Base-by-base conservation (phyloP, 495 filamentous ascomycete species). In the Neurospora sp. region DNA sequence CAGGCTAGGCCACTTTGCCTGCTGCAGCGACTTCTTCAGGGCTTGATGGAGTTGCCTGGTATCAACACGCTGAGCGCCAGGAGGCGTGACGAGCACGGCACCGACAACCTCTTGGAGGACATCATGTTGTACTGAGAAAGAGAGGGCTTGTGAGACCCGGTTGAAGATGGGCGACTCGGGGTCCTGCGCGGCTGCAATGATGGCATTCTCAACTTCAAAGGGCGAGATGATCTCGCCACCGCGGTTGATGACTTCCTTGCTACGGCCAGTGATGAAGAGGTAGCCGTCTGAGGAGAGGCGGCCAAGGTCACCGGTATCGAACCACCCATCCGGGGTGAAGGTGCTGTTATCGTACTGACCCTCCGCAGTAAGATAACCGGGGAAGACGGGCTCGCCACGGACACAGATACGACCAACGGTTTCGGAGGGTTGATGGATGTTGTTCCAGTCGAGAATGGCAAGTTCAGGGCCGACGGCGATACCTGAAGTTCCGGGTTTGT, bases 201-300 rank as follows among this genome's bases (percentile, higher is more conserved):
- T 77, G 11, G 80, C 79, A 46, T 81, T 76, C 71, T 85, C 83
- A 14, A 85, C 77, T 72, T 85, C 83, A 27, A 85, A 81, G 3
- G 83, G 83, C 54, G 86, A 88, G 71, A 90, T 89, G 60, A 88
- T 85, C 76, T 90, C 88, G 8, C 87, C 87, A 69, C 86, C 87
- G 71, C 86, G 86, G 75, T 88, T 90, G 75, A 90, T 89, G 46
- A 89, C 82, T 74, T 90, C 88, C 76, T 90, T 90, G 75, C 85
- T 87, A 41, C 88, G 82, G 11, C 88, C 88, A 20, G 87, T 89
- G 72, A 90, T 84, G 76, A 85, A 85, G 69, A 90, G 81, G 72
- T 88, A 90, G 16, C 86, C 87, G 44, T 88, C 84, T 6, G 75
- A 72, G 72, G 87, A 85, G 38, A 86, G 70, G 71, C 83, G 83